phyloP scores from a whole-genome alignment of 192 early-diverging fungal species.

The Nowakowskiella sp. region DNA sequence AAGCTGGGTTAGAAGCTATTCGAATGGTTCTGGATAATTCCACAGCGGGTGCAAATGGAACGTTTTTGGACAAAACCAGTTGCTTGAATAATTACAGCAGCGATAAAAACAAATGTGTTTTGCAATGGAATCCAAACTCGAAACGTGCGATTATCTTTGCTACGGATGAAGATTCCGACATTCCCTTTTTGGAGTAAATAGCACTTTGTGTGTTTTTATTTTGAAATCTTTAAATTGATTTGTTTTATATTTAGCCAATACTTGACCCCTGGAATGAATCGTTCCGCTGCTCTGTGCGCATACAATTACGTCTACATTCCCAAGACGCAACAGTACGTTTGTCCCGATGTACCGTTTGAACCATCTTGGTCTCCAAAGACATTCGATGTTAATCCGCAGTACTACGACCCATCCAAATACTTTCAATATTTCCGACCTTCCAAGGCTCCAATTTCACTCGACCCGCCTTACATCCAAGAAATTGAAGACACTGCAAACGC shows the following conservation, averaged over 20 bases:
- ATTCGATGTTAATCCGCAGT: conserved; percentile 1
- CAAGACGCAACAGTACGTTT: too few species aligned
- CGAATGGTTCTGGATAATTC: conserved; percentile 28
- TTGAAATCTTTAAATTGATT: not conserved
- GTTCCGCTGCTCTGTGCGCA: conserved; percentile 14
- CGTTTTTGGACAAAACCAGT: conserved; percentile 5
- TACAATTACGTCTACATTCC: conserved; percentile 7
- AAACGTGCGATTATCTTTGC: conserved; percentile 24
- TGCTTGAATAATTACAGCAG: conserved; percentile 1
- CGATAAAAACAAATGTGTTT: conserved; percentile 6
- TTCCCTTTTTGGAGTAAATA: conserved; percentile 13
- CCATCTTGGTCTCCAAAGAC: conserved; percentile 14
- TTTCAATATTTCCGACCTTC: conserved; percentile 21
- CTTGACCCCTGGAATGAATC: conserved; percentile 13
- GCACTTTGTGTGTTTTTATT: conserved; percentile 4
- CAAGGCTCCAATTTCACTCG: conserved; percentile 8
- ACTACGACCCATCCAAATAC: too few species aligned
- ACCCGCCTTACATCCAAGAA: conserved; percentile 17
- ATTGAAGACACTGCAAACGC: conserved; percentile 17
- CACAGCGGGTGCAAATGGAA: conserved; percentile 12
- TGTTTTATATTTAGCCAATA: conserved; percentile 3
- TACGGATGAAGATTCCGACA: conserved; percentile 36
- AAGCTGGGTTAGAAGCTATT: conserved; percentile 28
- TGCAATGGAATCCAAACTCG: conserved; percentile 16
- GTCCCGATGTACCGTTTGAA: conserved; percentile 1